These are phyloP conservation scores for Nakazawaea anatomiae DNA, from an alignment of 805 yeast species.

Conservation along the genomic window DNA sequence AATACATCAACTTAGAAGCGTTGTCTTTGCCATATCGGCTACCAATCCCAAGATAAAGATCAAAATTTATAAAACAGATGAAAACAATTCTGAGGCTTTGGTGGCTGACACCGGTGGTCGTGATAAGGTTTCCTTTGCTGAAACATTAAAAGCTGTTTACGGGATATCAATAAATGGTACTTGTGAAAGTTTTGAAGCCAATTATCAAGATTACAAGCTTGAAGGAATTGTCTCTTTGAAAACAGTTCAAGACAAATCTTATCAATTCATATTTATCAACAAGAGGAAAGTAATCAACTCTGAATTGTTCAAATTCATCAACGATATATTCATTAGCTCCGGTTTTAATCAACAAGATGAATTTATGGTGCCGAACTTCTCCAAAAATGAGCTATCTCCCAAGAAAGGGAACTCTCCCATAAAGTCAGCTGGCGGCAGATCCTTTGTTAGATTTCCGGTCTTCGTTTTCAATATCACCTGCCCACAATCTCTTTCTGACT, in stretches of 20 bases:
- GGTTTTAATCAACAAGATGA: conserved; percentile 16
- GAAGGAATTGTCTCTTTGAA: conserved; percentile 33
- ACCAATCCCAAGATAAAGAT: conserved; percentile 19
- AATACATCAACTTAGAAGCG: conserved; percentile 22
- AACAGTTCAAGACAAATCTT: conserved; percentile 27
- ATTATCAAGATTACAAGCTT: conserved; percentile 21
- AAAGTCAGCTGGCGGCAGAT: conserved; percentile 23
- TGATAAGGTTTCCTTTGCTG: conserved; percentile 2
- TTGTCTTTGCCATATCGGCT: conserved; percentile 24
- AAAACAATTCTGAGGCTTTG: not conserved
- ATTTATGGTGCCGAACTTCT: conserved; percentile 13
- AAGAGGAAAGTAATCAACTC: conserved; percentile 25
- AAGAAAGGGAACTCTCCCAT: conserved; percentile 14
- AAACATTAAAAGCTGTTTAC: conserved; percentile 22
- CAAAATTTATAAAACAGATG: conserved; percentile 10
- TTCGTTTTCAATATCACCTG: conserved; percentile 29
- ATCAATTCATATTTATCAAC: conserved; percentile 44
- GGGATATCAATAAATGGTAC: conserved; percentile 21
- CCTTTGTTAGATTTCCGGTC: conserved; percentile 31
- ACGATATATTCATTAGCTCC: conserved; percentile 19
- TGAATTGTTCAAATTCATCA: conserved; percentile 16
- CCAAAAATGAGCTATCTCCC: conserved; percentile 14
- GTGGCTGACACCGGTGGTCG: conserved; percentile 1
- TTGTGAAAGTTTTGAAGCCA: conserved; percentile 23
- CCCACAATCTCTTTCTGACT: conserved; percentile 25